Base-by-base conservation (phyloP, 2,329 filamentous ascomycete genomes). In the Hymenoscyphus salicellus region DNA sequence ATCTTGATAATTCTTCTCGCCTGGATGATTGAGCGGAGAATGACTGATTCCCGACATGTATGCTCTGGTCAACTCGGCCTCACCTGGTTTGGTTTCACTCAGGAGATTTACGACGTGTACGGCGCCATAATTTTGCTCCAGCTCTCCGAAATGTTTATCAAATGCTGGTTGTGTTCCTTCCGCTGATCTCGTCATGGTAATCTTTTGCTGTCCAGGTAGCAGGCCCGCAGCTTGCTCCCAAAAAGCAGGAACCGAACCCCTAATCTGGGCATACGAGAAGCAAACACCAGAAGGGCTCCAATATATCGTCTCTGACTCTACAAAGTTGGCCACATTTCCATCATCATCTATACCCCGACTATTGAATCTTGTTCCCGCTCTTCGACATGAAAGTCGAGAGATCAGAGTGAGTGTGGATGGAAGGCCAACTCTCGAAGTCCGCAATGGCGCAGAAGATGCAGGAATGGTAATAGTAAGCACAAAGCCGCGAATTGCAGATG, bases 261-360 rank as follows among this genome's bases (percentile, higher is more conserved):
- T 86, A 30, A 96, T 86, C 77, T 99, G 95, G 1, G 89, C 92
- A 77, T 97, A 99, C 0, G 95, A 98, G 75, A 98, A 98, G 63
- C 92, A 87, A 6, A 92, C 80, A 3, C 86, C 86, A 0, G 82
- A 82, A 0, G 91, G 90, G 71, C 89, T 89, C 89, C 91, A 97
- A 74, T 96, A 93, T 49, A 94, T 87, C 0, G 93, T 96, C 78
- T 99, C 95, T 0, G 93, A 95, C 78, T 99, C 95, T n/a, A 98
- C 95, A 77, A 97, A 99, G 77, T 99, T 99, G 66, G 95, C 93
- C 32, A 98, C 95, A 72, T 98, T 92, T 16, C 95, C 95, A 74
- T 98, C 93, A 75, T 99, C 95, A 74, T 99, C 95, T 69, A 99
- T 97, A 46, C 95, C 95, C 70, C 95, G 86, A n/a, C 94, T 90